Base-by-base conservation (phyloP, 352 stramenopile genomes). In the Blastocystis sp. region DNA sequence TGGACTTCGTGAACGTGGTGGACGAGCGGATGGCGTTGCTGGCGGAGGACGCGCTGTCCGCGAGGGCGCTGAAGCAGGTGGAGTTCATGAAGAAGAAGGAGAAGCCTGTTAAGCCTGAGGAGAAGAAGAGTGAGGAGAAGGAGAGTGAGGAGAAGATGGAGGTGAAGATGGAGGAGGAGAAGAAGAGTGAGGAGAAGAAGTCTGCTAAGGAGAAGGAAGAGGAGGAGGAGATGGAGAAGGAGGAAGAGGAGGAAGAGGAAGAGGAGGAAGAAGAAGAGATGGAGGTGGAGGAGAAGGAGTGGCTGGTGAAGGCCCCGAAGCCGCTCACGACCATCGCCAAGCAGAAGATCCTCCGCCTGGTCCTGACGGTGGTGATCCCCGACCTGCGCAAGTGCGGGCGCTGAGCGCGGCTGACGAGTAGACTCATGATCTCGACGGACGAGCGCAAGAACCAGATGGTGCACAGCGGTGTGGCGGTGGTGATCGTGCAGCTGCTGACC, bases 31-130 rank as follows among this genome's bases (percentile, higher is more conserved):
- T 84, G 53, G 48, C 65, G 38, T 53, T 70, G 38, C 2, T 67
- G 4, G 74, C 60, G 40, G 52, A 84, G 28, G 74, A 84, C 28
- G 65, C 74, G 53, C n/a, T 84, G 52, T 84, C 74, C 1, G 74
- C 74, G 21, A 34, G 41, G 34, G 74, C 61, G 56, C 40, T 84
- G 34, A 34, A 45, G 17, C 74, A 84, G 61, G 23, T 84, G 21
- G 43, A 40, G 17, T 67, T 84, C 14, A 69, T 84, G 21, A 84
- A 69, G 60, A 84, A 21, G 40, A 28, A 62, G n/a, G 48, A 17
- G 48, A 14, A 14, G 5, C 5, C 5, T 56, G 48, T 56, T 56
- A 14, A 56, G 14, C 5, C 5, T 56, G 48, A 17, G 38, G 28
- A 65, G 64, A 9, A 28, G 21, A 48, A 52, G 1, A 14, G 21